Conservation (phyloP, 2,329 filamentous ascomycete species). For the Colletotrichum viniferum region DNA sequence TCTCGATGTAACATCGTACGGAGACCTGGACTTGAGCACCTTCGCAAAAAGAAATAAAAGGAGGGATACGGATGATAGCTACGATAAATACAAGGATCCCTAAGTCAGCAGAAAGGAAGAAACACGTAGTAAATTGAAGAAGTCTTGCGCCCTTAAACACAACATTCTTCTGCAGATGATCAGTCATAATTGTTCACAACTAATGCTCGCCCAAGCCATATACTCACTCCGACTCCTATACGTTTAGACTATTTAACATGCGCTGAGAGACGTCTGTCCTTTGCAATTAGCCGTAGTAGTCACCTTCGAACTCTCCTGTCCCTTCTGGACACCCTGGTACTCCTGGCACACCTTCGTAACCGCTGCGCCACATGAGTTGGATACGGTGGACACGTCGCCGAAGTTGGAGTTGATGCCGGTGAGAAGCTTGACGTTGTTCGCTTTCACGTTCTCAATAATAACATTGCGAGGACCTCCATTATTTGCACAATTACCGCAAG, state of each 20-base stretch:
- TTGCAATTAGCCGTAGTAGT: conserved; percentile 8
- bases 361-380: conserved; percentile 20
- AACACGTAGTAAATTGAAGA: not conserved
- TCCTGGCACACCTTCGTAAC: conserved; percentile 17
- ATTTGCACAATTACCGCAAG: conserved; percentile 44
- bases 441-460: not conserved
- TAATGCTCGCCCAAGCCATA: not conserved
- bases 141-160: not conserved
- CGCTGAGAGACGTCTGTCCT: not conserved
- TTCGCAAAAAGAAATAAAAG: not conserved
- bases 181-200: not conserved
- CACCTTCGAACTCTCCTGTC: conserved; percentile 9
- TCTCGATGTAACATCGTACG: not conserved
- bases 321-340: conserved; percentile 8
- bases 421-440: conserved; percentile 28
- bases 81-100: not conserved
- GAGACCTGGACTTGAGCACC: not conserved
- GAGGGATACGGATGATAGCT: not conserved
- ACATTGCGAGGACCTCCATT: not conserved
- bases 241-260: not conserved
- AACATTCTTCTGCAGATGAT: not conserved
- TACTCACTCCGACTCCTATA: not conserved
- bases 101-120: not conserved
- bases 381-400: conserved; percentile 26
- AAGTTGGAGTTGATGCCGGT: conserved; percentile 45